A percentile compares a stretch with the other conserved stretches of the same genome.
Conservation (phyloP, 176 grass and related monocot genomes). For the Eleusine indica region DNA sequence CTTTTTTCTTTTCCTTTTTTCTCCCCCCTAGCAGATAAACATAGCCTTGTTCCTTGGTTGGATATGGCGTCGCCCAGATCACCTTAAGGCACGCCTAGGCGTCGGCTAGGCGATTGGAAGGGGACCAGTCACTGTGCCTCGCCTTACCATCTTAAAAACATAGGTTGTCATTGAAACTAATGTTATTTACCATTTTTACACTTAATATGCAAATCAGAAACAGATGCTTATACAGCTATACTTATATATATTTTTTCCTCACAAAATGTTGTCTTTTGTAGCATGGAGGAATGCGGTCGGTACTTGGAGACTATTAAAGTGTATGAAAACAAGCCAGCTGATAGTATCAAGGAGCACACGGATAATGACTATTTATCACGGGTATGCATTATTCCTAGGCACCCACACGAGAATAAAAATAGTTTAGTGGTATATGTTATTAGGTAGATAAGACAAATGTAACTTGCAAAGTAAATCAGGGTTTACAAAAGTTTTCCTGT, state of each 20-base stretch:
- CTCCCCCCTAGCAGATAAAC: too few relatives aligned
- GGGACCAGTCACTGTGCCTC: too few relatives aligned
- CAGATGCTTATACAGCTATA: not conserved
- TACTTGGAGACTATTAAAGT: slow-evolving; percentile 99
- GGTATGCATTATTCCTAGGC: slow-evolving; percentile 48
- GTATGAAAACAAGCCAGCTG: slow-evolving; percentile 96
- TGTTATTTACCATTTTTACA: slow-evolving; percentile 6
- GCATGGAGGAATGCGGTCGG: slow-evolving; percentile 90
- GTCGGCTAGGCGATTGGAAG: too few relatives aligned
- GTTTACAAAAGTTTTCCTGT: not conserved
- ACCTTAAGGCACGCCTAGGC: too few relatives aligned
- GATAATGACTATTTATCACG: slow-evolving; percentile 91
- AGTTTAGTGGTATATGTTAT: slow-evolving; percentile 22
- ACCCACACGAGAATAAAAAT: not conserved
- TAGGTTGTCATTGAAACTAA: not conserved
- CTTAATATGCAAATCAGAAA: slow-evolving; percentile 16
- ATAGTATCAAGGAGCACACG: slow-evolving; percentile 77
- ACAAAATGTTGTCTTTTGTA: slow-evolving; percentile 48
- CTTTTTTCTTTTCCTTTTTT: too few relatives aligned
- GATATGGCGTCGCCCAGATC: too few relatives aligned
- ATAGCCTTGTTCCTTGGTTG: too few relatives aligned
- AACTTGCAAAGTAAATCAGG: slow-evolving; percentile 1
- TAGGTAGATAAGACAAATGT: not conserved
- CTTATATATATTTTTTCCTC: not conserved
- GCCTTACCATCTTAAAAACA: too few relatives aligned